A percentile compares a stretch with the other conserved stretches of the same genome.
Evolutionary conservation across 371 early-diverging fungal genomes (phyloP).

Genomic region (Cokeromyces recurvatus): DNA sequence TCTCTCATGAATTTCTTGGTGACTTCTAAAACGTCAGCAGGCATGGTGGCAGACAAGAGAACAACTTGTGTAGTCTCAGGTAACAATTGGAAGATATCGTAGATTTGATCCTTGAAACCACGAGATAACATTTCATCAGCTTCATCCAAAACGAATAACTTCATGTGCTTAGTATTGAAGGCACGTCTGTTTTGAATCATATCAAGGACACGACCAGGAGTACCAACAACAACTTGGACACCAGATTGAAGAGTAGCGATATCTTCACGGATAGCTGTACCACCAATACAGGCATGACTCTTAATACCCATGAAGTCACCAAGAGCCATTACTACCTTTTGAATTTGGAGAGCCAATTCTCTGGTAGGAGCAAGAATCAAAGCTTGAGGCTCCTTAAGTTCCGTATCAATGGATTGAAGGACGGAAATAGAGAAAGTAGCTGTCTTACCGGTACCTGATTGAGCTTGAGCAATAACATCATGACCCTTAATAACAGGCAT

Average conservation of each 20-base stretch:
- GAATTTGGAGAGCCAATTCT: conserved; percentile 91
- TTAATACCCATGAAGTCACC: conserved; percentile 83
- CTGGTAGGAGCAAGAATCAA: conserved; percentile 89
- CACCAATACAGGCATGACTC: conserved; percentile 87
- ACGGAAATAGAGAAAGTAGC: conserved; percentile 94
- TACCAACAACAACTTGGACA: conserved; percentile 87
- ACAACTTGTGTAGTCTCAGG: conserved; percentile 86
- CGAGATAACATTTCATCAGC: conserved; percentile 96
- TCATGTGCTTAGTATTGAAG: conserved; percentile 73
- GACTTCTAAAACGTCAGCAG: conserved; percentile 86
- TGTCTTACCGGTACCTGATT: conserved; percentile 98
- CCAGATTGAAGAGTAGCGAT: conserved; percentile 60
- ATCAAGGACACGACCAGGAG: conserved; percentile 93
- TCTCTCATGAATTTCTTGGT: conserved; percentile 91
- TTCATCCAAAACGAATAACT: conserved; percentile 95
- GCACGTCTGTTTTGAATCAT: conserved; percentile 84
- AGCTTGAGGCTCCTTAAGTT: conserved; percentile 75
- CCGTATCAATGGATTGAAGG: conserved; percentile 80
- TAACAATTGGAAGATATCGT: conserved; percentile 85
- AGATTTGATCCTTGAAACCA: conserved; percentile 95
- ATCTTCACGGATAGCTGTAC: conserved; percentile 83
- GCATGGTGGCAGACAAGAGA: conserved; percentile 91
- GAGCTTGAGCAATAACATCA: conserved; percentile 95
- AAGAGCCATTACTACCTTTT: conserved; percentile 77
- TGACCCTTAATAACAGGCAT: conserved; percentile 78